Percentiles rank a stretch among this genome's conserved stretches.
Evolutionary conservation across 805 yeast species (phyloP).

Genomic region (Nakazawaea pomicola): DNA sequence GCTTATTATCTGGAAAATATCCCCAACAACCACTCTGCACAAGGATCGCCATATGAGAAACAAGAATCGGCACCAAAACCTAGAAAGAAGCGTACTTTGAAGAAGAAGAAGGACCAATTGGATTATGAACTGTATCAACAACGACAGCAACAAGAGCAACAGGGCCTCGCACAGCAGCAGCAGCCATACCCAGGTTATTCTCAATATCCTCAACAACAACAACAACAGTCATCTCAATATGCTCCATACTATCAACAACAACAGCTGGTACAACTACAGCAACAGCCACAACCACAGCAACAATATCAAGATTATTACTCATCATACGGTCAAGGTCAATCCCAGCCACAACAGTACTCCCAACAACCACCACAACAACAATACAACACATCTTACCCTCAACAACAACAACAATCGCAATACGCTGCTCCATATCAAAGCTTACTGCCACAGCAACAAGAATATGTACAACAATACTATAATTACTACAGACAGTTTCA

Average conservation of each 20-base stretch:
- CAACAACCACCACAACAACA: slow-evolving; percentile 5
- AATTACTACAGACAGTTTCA: slow-evolving; percentile 13
- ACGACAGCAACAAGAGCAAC: neutral
- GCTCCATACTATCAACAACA: neutral
- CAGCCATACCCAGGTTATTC: neutral
- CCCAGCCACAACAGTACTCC: neutral
- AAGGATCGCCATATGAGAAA: neutral
- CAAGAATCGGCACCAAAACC: slow-evolving; percentile 1
- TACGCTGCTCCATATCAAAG: slow-evolving; percentile 9
- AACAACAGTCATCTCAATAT: neutral
- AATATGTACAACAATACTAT: slow-evolving; percentile 13
- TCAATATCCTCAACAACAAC: neutral
- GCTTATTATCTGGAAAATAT: slow-evolving; percentile 8
- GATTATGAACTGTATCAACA: neutral
- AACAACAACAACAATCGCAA: slow-evolving; percentile 1
- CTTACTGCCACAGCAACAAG: slow-evolving; percentile 13
- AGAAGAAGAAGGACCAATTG: slow-evolving; percentile 6
- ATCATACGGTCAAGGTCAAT: neutral
- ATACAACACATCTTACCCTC: neutral
- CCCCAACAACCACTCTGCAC: neutral
- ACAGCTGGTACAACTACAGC: neutral
- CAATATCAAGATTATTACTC: neutral
- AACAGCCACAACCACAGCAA: neutral
- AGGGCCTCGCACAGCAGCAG: neutral
- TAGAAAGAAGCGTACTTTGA: slow-evolving; percentile 4